Percentiles rank a stretch among this genome's conserved stretches.
Evolutionary conservation across 768 basidiomycete species (phyloP).

Genomic region (Coprinellus micaceus): DNA sequence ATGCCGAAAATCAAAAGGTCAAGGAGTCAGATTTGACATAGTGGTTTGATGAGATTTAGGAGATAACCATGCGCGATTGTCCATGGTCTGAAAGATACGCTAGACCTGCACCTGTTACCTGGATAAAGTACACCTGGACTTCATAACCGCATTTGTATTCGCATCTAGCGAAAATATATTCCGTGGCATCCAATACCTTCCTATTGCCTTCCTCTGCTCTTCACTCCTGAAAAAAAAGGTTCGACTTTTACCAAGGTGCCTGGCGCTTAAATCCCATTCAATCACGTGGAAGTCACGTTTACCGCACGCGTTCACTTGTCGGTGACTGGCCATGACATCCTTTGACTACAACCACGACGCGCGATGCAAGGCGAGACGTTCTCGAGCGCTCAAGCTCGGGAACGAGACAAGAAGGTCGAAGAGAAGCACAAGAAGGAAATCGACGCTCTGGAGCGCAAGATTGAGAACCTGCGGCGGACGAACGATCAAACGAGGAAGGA

Average conservation of each 20-base stretch:
- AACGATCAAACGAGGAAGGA: slow-evolving; percentile 31
- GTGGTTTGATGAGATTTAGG: too few species aligned
- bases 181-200: too few species aligned
- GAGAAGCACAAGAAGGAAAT: slow-evolving; percentile 29
- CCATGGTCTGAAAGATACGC: too few species aligned
- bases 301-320: slow-evolving; percentile 29
- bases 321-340: slow-evolving; percentile 23
- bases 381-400: slow-evolving; percentile 26
- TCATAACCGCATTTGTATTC: too few species aligned
- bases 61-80: too few species aligned
- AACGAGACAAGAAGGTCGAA: slow-evolving; percentile 31
- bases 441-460: slow-evolving; percentile 20
- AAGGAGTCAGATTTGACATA: neutral
- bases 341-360: slow-evolving; percentile 7
- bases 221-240: slow-evolving; percentile 35
- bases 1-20: slow-evolving; percentile 26
- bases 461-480: slow-evolving; percentile 26
- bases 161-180: too few species aligned
- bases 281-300: too few species aligned
- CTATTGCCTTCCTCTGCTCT: slow-evolving; percentile 32
- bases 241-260: slow-evolving; percentile 34
- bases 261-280: slow-evolving; percentile 31
- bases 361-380: slow-evolving; percentile 12
- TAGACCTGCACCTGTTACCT: too few species aligned
- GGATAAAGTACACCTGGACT: too few species aligned